A percentile compares a stretch with the other conserved stretches of the same genome.
Evolutionary conservation across 192 early-diverging fungal genomes (phyloP).

Genomic region (Piromyces finnis): DNA sequence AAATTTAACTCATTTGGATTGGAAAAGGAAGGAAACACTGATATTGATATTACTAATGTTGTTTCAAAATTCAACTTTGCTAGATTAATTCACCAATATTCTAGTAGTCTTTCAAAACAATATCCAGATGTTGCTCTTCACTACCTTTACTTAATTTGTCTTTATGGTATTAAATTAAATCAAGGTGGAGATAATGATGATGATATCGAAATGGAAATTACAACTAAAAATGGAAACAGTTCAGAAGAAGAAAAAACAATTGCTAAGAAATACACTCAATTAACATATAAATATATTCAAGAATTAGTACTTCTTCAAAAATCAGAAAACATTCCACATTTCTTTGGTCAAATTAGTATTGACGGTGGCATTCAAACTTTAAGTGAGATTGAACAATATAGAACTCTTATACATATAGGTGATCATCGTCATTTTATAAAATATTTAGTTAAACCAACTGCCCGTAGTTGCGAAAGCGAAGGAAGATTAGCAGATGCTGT

Average conservation of each 20-base stretch:
- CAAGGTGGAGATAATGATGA: background rate
- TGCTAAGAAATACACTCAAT: constrained; percentile 20
- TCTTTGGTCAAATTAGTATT: constrained; percentile 12
- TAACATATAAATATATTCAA: constrained; percentile 27
- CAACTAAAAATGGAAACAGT: background rate
- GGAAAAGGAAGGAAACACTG: background rate
- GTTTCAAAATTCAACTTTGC: constrained; percentile 25
- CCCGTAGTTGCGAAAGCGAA: constrained; percentile 45
- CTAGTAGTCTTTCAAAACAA: constrained; percentile 7
- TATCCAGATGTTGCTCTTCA: constrained; percentile 34
- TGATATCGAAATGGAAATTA: background rate
- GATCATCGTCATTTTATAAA: constrained; percentile 39
- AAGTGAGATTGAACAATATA: constrained; percentile 51
- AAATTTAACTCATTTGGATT: background rate
- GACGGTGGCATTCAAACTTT: background rate
- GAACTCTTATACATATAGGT: constrained; percentile 36
- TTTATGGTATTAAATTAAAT: constrained; percentile 16
- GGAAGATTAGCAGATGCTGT: constrained; percentile 47
- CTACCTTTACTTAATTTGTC: constrained; percentile 38
- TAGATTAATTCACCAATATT: constrained; percentile 27
- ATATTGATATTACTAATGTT: constrained; percentile 3
- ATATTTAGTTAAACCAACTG: constrained; percentile 42
- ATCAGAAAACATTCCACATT: constrained; percentile 29
- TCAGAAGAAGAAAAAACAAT: background rate
- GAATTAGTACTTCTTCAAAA: constrained; percentile 34